Evolutionary conservation across 2,329 filamentous ascomycete genomes (phyloP).

Genomic region (Neofusicoccum kwambonambiense): DNA sequence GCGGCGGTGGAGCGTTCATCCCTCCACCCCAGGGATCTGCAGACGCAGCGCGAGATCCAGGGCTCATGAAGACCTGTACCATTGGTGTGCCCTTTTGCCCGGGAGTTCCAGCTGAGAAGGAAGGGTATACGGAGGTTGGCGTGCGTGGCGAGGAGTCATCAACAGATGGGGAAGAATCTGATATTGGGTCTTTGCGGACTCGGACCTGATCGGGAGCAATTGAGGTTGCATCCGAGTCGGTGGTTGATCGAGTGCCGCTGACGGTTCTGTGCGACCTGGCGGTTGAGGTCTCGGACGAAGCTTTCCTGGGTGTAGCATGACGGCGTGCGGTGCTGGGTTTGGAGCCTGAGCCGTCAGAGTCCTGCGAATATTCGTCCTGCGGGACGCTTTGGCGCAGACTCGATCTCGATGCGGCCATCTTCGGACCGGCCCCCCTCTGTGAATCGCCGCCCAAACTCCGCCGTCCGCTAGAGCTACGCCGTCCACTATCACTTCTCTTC

Average conservation of each 20-base stretch:
- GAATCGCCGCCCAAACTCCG: conserved; percentile 38
- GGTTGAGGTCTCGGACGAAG: conserved; percentile 18
- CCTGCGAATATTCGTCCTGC: conserved; percentile 38
- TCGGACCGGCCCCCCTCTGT: conserved; percentile 36
- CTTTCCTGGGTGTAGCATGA: conserved; percentile 22
- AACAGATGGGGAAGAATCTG: conserved; percentile 40
- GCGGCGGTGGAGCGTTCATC: conserved; percentile 56
- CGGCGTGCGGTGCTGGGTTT: conserved; percentile 39
- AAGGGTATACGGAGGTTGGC: conserved; percentile 40
- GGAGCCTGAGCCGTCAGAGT: conserved; percentile 43
- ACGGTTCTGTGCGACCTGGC: conserved; percentile 39
- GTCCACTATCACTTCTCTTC: conserved; percentile 37
- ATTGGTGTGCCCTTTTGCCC: conserved; percentile 38
- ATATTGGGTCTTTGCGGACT: conserved; percentile 26
- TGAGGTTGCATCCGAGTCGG: conserved; percentile 49
- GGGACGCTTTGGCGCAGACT: conserved; percentile 42
- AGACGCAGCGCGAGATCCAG: conserved; percentile 33
- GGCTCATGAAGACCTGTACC: conserved; percentile 46
- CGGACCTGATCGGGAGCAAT: conserved; percentile 41
- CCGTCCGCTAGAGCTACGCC: conserved; percentile 1
- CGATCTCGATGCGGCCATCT: conserved; percentile 41
- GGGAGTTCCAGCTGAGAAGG: conserved; percentile 34
- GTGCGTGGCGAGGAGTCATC: conserved; percentile 48
- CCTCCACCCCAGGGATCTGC: conserved; percentile 44
- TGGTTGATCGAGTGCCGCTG: conserved; percentile 39